Evolutionary conservation across 306 rosid species (phyloP).

Genomic region (Cicer chorassanicum): DNA sequence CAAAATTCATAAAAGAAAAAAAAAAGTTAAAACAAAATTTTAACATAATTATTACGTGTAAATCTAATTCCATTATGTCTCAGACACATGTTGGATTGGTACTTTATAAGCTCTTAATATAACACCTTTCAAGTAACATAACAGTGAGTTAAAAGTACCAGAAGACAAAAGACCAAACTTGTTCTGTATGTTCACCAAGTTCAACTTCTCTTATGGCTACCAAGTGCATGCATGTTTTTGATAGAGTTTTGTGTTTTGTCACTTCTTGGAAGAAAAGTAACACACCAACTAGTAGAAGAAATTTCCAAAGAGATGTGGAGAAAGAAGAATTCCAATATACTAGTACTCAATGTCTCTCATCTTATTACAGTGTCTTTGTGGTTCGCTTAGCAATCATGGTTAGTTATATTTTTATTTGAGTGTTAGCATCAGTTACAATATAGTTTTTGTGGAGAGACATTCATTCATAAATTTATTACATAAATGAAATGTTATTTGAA

Average conservation of each 20-base stretch:
- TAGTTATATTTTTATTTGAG: conserved; percentile 38
- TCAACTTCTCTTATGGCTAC: conserved; percentile 55
- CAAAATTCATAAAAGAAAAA: not conserved
- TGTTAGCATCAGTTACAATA: conserved; percentile 8
- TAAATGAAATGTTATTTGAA: too few relatives aligned
- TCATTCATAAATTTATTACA: not conserved
- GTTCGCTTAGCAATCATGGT: conserved; percentile 98
- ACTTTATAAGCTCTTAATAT: conserved; percentile 41
- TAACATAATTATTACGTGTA: not conserved
- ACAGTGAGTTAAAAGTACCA: conserved; percentile 37
- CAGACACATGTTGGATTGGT: conserved; percentile 24
- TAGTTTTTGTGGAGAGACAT: conserved; percentile 8
- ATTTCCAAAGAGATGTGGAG: conserved; percentile 82
- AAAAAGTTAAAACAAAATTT: not conserved
- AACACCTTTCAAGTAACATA: conserved; percentile 24
- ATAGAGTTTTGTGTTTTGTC: conserved; percentile 54
- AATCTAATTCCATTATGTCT: not conserved
- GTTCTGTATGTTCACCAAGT: conserved; percentile 52
- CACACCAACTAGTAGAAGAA: conserved; percentile 53
- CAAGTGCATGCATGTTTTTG: conserved; percentile 56
- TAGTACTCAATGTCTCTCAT: conserved; percentile 76
- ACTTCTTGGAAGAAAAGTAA: conserved; percentile 53
- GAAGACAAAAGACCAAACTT: conserved; percentile 43
- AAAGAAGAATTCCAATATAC: conserved; percentile 77
- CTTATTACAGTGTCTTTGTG: conserved; percentile 92